A percentile compares a stretch with the other conserved stretches of the same genome.
These are phyloP conservation scores for Chlamydomonas incerta DNA, from an alignment of 139 green algal species.

Conservation along the genomic window DNA sequence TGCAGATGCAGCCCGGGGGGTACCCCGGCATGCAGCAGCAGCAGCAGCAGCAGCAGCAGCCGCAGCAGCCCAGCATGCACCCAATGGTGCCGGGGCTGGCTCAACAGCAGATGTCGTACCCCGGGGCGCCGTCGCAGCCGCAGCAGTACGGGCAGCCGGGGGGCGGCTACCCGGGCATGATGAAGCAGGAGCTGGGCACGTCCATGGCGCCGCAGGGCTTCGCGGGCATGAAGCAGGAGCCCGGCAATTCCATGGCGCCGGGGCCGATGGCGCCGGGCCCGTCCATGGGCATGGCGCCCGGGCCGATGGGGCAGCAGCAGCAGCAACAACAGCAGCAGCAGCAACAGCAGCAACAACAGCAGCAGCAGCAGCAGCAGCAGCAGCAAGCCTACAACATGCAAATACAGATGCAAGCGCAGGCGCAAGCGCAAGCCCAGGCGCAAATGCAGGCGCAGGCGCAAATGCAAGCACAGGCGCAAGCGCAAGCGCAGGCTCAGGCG, in stretches of 20 bases:
- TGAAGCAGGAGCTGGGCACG: no score
- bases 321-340: not conserved
- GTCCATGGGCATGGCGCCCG: no score
- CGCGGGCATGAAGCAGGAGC: no score
- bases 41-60: constrained; percentile 14
- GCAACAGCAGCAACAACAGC: not conserved
- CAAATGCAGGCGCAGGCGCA: constrained; percentile 23
- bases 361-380: not conserved
- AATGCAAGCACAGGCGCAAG: not conserved
- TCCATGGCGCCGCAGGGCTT: no score
- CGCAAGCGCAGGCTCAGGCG: not conserved
- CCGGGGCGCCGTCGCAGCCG: not conserved
- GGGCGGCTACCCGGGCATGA: no score
- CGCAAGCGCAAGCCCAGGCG: not conserved
- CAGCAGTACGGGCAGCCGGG: not conserved
- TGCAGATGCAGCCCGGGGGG: constrained; percentile 7
- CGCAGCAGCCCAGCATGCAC: not conserved
- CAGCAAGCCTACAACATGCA: not conserved
- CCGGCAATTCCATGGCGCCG: no score
- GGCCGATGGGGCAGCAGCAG: not conserved
- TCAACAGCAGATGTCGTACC: not conserved
- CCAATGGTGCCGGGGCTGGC: not conserved
- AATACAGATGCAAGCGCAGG: not conserved
- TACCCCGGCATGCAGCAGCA: not conserved
- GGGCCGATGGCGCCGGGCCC: no score